phyloP scores from a whole-genome alignment of 1,284 basidiomycete species.

The Tilletia setariae region DNA sequence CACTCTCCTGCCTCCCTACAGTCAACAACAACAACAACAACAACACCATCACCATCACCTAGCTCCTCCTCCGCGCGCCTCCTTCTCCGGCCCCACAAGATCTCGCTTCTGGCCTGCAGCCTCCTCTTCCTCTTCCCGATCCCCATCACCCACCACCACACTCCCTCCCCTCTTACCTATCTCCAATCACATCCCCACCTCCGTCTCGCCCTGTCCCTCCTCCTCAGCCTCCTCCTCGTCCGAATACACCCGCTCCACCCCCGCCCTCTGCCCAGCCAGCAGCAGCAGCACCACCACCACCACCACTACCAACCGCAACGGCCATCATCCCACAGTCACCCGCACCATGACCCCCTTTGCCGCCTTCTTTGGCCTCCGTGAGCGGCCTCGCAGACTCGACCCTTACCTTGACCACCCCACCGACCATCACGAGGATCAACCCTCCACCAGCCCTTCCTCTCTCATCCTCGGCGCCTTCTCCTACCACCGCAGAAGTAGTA shows the following conservation, averaged over 20 bases:
- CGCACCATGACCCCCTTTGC: neutral
- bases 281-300: neutral
- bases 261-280: too few species aligned
- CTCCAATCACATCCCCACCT: too few species aligned
- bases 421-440: too few species aligned
- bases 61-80: slow-evolving; percentile 22
- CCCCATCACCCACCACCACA: too few species aligned
- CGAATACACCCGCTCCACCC: neutral
- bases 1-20: too few species aligned
- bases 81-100: slow-evolving; percentile 43
- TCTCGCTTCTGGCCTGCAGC: slow-evolving; percentile 13
- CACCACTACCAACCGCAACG: neutral
- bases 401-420: too few species aligned
- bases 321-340: too few species aligned
- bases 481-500: neutral
- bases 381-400: too few species aligned
- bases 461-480: neutral
- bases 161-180: too few species aligned
- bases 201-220: too few species aligned
- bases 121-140: slow-evolving; percentile 12
- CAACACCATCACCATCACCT: too few species aligned
- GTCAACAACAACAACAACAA: too few species aligned
- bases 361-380: neutral
- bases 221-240: neutral
- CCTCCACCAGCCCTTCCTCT: neutral